phyloP scores from a whole-genome alignment of 495 filamentous ascomycete genomes.

The Neurospora sp. region DNA sequence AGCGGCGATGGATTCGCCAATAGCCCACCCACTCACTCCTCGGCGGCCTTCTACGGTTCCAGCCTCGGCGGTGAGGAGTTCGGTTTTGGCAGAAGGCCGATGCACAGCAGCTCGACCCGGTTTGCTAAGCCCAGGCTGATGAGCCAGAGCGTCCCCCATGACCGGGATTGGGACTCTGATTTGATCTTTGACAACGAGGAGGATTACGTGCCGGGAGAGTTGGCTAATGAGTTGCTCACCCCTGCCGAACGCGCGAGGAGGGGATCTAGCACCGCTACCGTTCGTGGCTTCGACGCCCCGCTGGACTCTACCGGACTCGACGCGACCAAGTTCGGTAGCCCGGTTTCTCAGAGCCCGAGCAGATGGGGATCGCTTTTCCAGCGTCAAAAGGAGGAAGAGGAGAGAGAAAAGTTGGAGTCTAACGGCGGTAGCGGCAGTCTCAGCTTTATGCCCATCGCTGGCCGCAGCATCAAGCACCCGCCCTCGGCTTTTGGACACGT shows the following conservation, averaged over 20 bases:
- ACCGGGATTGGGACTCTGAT: constrained; percentile 71
- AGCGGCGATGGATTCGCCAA: constrained; percentile 42
- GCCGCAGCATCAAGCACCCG: constrained; percentile 29
- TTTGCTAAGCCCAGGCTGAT: constrained; percentile 64
- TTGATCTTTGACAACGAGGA: constrained; percentile 73
- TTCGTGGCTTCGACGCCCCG: constrained; percentile 34
- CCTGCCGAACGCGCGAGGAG: constrained; percentile 80
- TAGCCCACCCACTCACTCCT: constrained; percentile 53
- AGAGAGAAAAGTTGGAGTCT: constrained; percentile 54
- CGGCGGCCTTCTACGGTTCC: constrained; percentile 5
- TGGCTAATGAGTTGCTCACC: constrained; percentile 79
- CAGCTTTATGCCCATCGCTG: constrained; percentile 8
- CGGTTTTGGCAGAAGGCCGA: constrained; percentile 52
- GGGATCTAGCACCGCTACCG: constrained; percentile 43
- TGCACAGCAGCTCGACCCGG: constrained; percentile 67
- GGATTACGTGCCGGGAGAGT: constrained; percentile 75
- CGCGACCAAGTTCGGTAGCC: constrained; percentile 69
- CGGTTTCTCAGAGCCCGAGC: constrained; percentile 66
- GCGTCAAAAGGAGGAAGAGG: constrained; percentile 64
- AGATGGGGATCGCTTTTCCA: constrained; percentile 81
- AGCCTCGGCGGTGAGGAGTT: constrained; percentile 51
- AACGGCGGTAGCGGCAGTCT: neutral
- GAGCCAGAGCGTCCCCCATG: constrained; percentile 66
- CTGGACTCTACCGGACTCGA: constrained; percentile 36
- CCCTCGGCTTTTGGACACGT: constrained; percentile 67